Evolutionary conservation across 768 basidiomycete species (phyloP), one percentile per base, ranked within the genome.

Genomic region (Lyophyllum atratum): DNA sequence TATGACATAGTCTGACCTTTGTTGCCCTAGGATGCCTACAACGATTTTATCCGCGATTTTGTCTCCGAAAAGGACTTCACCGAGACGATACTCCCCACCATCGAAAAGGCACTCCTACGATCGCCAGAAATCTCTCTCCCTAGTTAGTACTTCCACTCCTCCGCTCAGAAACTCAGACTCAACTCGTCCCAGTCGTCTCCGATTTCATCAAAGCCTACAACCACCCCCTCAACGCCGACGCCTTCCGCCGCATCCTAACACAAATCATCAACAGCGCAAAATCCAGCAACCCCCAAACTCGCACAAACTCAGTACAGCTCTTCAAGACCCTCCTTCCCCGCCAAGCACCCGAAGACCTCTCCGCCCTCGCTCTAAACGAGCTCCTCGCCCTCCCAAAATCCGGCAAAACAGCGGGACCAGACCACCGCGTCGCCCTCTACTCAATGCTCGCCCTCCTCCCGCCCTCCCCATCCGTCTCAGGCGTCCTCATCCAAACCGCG

Each of bases 331-430:
- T 81, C 34, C 63, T 89, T 40, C 61, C 73, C 9, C 61, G 67
- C 14, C 69, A 72, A 26, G 68, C 73, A 10, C 64, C 70, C 3
- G 62, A 72, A 33, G 65, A 74, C 4, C 75, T 80, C 22, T 64
- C 77, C 10, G 74, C 77, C 6, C 59, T 76, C 1, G 79, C 85
- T 11, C 79, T 86, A 2, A 76, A 76, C 9, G 93, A 96, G 59
- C 70, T 94, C 4, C 74, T 94, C 10, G 74, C 76, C n/a, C 78
- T 93, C 0, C 90, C 93, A 1, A 87, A 89, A 63, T 71, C 86
- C 0, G 90, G 93, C 21, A 99, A 97, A 76, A 92, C 94, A 0
- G 75, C 87, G 0, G 93, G 93, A 1, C 82, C 90, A 2, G 96
- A 96, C 54, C 94, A 98, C 68, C 86, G 95, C 17, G 70, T 86